phyloP scores from a whole-genome alignment of 2,329 filamentous ascomycete genomes.

The Cadophora malorum region DNA sequence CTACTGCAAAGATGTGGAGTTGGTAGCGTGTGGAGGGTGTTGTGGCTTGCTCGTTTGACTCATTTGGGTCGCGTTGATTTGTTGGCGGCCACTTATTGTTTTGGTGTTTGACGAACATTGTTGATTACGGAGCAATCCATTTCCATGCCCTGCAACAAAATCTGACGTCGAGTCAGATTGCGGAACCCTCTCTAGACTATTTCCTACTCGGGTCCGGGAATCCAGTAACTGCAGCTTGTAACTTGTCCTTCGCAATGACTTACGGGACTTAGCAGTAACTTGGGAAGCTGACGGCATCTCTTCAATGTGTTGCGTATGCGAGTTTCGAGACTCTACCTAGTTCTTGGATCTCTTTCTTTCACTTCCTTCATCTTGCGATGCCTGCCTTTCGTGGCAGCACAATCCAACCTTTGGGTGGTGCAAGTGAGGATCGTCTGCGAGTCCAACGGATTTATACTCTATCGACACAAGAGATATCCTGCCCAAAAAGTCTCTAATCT shows the following conservation, averaged over 20 bases:
- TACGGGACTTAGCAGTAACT: background rate
- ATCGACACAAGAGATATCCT: too few relatives aligned
- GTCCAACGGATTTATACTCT: too few relatives aligned
- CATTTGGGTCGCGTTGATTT: background rate
- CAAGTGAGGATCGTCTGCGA: too few relatives aligned
- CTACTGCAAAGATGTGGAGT: background rate
- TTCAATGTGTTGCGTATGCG: background rate
- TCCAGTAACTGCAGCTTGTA: background rate
- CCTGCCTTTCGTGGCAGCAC: background rate
- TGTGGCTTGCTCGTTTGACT: conserved; percentile 16
- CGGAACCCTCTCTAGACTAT: background rate
- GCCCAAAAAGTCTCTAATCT: too few relatives aligned
- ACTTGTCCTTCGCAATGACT: background rate
- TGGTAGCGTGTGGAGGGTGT: background rate
- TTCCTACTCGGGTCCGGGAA: background rate
- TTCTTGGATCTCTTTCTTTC: background rate
- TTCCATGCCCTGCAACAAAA: background rate
- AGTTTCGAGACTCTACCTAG: background rate
- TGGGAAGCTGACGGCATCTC: background rate
- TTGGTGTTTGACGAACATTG: background rate
- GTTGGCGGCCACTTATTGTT: background rate
- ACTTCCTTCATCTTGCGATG: background rate
- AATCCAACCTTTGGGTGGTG: too few relatives aligned
- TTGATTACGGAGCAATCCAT: background rate
- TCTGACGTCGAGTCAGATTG: background rate